Evolutionary conservation across 805 yeast genomes (phyloP).

Genomic region (Myxozyma udenii): DNA sequence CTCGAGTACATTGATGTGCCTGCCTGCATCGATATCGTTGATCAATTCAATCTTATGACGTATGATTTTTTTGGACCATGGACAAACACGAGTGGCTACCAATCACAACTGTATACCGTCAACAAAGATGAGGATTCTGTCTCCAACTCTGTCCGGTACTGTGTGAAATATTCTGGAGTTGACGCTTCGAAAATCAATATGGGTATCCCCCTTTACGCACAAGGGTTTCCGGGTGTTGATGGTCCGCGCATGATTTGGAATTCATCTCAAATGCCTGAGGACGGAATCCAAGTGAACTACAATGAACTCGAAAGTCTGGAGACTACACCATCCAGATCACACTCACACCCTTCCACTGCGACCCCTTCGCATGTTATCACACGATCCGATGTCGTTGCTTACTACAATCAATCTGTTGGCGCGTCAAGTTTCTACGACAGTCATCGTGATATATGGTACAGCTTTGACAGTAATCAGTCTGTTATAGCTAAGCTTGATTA

Average conservation of each 20-base stretch:
- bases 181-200: constrained; percentile 53
- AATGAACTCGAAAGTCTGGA: constrained; percentile 48
- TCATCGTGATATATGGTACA: constrained; percentile 45
- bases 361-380: no score
- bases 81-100: constrained; percentile 61
- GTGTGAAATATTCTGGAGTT: constrained; percentile 44
- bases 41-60: constrained; percentile 66
- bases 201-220: constrained; percentile 87
- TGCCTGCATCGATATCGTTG: constrained; percentile 5
- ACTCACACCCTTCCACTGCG: no score
- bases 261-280: constrained; percentile 44
- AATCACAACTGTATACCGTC: constrained; percentile 58
- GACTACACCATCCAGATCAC: constrained; percentile 44
- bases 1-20: constrained; percentile 12
- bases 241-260: constrained; percentile 47
- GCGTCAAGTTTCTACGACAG: constrained; percentile 53
- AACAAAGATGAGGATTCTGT: constrained; percentile 44
- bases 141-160: constrained; percentile 44
- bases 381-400: neutral
- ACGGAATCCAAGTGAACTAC: constrained; percentile 50
- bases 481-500: constrained; percentile 59
- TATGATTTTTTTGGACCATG: constrained; percentile 84
- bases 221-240: constrained; percentile 46
- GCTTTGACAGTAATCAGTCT: constrained; percentile 61
- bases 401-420: constrained; percentile 48